Evolutionary conservation across 2,329 filamentous ascomycete genomes (phyloP).

Genomic region (Pseudogymnoascus sp.): DNA sequence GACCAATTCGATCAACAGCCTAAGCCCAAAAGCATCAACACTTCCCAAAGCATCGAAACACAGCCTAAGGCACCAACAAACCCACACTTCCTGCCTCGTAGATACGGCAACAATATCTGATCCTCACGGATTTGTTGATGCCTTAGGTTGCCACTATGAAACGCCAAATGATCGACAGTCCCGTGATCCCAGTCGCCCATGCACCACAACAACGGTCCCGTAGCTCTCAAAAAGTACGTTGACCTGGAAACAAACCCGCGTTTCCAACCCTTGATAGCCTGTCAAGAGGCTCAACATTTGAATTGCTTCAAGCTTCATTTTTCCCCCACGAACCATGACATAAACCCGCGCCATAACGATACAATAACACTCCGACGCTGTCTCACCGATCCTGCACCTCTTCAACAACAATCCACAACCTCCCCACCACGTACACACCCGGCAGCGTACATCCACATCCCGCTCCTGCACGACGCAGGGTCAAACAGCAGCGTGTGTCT

Average conservation of each 20-base stretch:
- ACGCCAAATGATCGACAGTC: neutral
- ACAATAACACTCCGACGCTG: neutral
- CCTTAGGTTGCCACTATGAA: neutral
- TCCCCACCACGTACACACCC: neutral
- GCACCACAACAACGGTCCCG: neutral
- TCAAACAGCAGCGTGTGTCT: constrained; percentile 1
- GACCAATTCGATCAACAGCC: too few species aligned
- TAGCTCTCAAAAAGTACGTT: neutral
- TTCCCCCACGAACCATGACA: neutral
- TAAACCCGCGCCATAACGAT: neutral
- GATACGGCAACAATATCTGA: neutral
- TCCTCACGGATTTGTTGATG: neutral
- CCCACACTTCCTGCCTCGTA: neutral
- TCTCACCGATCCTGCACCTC: neutral
- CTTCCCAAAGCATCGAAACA: too few species aligned
- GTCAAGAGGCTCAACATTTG: neutral
- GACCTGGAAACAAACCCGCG: neutral
- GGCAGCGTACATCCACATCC: neutral
- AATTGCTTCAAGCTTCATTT: neutral
- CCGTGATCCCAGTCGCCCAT: neutral
- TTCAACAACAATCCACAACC: neutral
- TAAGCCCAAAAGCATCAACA: too few species aligned
- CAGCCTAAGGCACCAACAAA: too few species aligned
- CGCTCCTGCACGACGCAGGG: constrained; percentile 2
- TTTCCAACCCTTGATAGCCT: neutral